Evolutionary conservation across 2,329 filamentous ascomycete species (phyloP).

Genomic region (Cytospora schulzeri): DNA sequence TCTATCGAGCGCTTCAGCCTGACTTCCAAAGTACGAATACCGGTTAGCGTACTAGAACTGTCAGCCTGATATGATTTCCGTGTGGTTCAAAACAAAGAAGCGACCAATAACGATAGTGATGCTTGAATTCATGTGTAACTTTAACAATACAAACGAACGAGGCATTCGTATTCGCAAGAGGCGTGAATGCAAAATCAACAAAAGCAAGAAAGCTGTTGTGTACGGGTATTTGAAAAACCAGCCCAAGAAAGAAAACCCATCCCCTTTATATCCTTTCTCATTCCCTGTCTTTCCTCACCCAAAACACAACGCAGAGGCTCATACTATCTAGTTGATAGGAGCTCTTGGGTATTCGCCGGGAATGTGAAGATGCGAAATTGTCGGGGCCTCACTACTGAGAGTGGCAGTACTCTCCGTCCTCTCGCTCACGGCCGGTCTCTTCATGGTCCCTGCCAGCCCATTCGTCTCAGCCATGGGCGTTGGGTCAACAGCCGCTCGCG

Average conservation of each 20-base stretch:
- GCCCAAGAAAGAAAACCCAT: slow-evolving; percentile 2
- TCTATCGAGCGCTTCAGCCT: background rate
- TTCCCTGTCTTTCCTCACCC: background rate
- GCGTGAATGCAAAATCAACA: background rate
- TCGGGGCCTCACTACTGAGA: slow-evolving; percentile 38
- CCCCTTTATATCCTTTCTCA: background rate
- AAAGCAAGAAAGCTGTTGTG: background rate
- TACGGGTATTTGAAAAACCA: slow-evolving; percentile 21
- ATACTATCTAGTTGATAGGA: slow-evolving; percentile 8
- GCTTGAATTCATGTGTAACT: slow-evolving; percentile 1
- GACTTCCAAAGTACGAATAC: background rate
- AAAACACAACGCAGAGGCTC: background rate
- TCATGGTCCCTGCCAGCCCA: background rate
- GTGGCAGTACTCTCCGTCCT: slow-evolving; percentile 26
- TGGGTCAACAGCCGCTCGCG: slow-evolving; percentile 3
- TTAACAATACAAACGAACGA: background rate
- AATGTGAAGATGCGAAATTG: slow-evolving; percentile 67
- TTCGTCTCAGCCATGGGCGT: slow-evolving; percentile 1
- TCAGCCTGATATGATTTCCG: background rate
- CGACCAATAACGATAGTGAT: background rate
- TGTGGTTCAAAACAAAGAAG: background rate
- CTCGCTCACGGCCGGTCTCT: slow-evolving; percentile 19
- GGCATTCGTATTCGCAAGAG: slow-evolving; percentile 1
- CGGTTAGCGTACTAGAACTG: background rate
- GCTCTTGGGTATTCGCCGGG: slow-evolving; percentile 65